Percentiles rank a stretch among this genome's conserved stretches.
Evolutionary conservation across 2,329 filamentous ascomycete genomes (phyloP).

Genomic region (Trichoderma brevicompactum): DNA sequence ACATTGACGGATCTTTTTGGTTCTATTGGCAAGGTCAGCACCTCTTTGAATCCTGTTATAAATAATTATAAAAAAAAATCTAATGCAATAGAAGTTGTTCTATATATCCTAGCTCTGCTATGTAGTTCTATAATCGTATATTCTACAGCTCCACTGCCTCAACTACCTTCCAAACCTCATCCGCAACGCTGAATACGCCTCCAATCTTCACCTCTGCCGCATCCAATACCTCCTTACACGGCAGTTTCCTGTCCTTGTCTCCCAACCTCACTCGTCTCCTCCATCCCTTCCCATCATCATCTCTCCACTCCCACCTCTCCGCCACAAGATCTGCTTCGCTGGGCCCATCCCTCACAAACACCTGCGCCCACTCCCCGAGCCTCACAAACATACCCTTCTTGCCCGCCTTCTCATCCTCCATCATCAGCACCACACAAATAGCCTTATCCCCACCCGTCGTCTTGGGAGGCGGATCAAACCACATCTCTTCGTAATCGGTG

Average conservation of each 20-base stretch:
- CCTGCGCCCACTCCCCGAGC: slow-evolving; percentile 61
- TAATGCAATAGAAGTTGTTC: too few species aligned
- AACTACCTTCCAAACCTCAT: slow-evolving; percentile 30
- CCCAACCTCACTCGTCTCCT: slow-evolving; percentile 45
- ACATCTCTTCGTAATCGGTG: slow-evolving; percentile 69
- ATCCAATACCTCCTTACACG: slow-evolving; percentile 39
- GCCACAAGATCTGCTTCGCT: slow-evolving; percentile 44
- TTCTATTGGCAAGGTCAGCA: too few species aligned
- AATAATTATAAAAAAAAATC: too few species aligned
- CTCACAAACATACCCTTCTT: slow-evolving; percentile 57
- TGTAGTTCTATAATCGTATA: background rate
- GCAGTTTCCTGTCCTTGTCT: slow-evolving; percentile 40
- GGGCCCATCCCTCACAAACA: slow-evolving; percentile 51
- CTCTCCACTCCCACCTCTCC: slow-evolving; percentile 60
- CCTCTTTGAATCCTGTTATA: too few species aligned
- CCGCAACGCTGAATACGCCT: background rate
- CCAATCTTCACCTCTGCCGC: slow-evolving; percentile 7
- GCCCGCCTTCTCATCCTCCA: slow-evolving; percentile 41
- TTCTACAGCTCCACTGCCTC: slow-evolving; percentile 24
- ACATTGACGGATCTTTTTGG: too few species aligned
- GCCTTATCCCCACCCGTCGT: slow-evolving; percentile 21
- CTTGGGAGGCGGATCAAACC: slow-evolving; percentile 53
- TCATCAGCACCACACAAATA: slow-evolving; percentile 47
- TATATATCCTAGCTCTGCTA: background rate
- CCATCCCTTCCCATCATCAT: slow-evolving; percentile 40